Percentiles rank a stretch among this genome's conserved stretches.
phyloP scores from a whole-genome alignment of 257 asterid genomes.

The Cruciata laevipes region DNA sequence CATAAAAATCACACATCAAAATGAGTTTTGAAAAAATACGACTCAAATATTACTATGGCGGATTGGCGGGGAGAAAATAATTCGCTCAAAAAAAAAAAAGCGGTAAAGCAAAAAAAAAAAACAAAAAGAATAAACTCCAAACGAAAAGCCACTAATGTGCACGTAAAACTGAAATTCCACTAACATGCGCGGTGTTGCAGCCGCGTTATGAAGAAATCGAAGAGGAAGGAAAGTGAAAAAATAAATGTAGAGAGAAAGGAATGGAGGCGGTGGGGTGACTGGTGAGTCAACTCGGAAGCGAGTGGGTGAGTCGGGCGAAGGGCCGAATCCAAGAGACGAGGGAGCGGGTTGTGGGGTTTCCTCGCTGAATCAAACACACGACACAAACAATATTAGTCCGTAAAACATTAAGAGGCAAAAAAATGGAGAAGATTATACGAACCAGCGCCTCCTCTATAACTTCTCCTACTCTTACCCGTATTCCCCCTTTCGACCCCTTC shows the following conservation, averaged over 20 bases:
- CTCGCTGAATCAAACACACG: too few relatives aligned
- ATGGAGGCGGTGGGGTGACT: not conserved
- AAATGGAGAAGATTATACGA: conserved; percentile 65
- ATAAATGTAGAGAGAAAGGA: not conserved
- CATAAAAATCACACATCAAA: not conserved
- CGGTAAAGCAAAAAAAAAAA: not conserved
- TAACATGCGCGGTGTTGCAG: conserved; percentile 57
- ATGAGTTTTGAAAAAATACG: too few relatives aligned
- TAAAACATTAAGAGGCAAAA: conserved; percentile 24
- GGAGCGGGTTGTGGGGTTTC: too few relatives aligned
- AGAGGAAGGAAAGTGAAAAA: conserved; percentile 16
- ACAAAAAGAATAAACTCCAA: not conserved
- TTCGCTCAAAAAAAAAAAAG: too few relatives aligned
- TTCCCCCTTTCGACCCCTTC: conserved; percentile 10
- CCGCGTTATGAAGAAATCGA: conserved; percentile 22
- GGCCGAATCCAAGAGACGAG: conserved; percentile 24
- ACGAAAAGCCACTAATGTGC: conserved; percentile 9
- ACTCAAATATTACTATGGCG: too few relatives aligned
- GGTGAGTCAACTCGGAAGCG: conserved; percentile 47
- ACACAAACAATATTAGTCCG: conserved; percentile 14
- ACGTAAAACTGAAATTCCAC: conserved; percentile 16
- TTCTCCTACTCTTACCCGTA: conserved; percentile 13
- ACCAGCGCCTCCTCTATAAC: conserved; percentile 23
- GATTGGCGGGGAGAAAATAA: too few relatives aligned
- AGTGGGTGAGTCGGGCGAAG: conserved; percentile 30